Evolutionary conservation across 495 filamentous ascomycete genomes (phyloP), one percentile per base, ranked within the genome.

Genomic region (Hypoxylon lienhwacheense): DNA sequence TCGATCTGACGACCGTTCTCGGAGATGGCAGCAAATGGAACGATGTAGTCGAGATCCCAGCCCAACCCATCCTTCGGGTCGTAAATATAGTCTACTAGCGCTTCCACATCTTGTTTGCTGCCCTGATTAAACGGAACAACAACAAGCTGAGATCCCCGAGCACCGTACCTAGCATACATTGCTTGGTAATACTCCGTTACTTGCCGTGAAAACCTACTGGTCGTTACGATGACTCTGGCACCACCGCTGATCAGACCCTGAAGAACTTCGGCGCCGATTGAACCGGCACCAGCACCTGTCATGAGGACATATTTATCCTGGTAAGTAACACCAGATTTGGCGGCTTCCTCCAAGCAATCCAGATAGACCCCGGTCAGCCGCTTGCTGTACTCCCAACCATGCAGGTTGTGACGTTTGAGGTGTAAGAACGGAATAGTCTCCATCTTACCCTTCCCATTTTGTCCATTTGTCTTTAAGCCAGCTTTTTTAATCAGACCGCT

Each of bases 91-190:
- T 95, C 82, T 39, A 97, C 80, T 14, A 99, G 79, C 20, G 90
- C 89, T 64, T 96, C 89, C 24, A 95, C 87, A 71, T 99, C 93
- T 72, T 97, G 92, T 70, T 96, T 91, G 72, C 91, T 96, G 42
- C 92, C 93, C 73, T 97, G 92, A 69, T 99, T 99, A 81, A 97
- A 99, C 10, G 93, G 93, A 31, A 97, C 95, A 21, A 99, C 95
- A 33, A 97, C 89, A 15, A 99, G 82, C 72, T 97, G 90, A 46
- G 93, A 97, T 51, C 95, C 93, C 55, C 90, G 89, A 39, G 89
- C 86, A 61, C 93, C 93, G 64, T 85, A 96, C 36, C 91, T 85
- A 56, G 91, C 85, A 68, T 97, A 99, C 90, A 99, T 97, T 34
- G 88, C 85, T 74, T 97, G 93, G 74, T 97, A 99, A 75, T 97